Percentiles rank a stretch among this genome's conserved stretches.
Evolutionary conservation across 2,329 filamentous ascomycete genomes (phyloP).

Genomic region (Colletotrichum tamarilloi): DNA sequence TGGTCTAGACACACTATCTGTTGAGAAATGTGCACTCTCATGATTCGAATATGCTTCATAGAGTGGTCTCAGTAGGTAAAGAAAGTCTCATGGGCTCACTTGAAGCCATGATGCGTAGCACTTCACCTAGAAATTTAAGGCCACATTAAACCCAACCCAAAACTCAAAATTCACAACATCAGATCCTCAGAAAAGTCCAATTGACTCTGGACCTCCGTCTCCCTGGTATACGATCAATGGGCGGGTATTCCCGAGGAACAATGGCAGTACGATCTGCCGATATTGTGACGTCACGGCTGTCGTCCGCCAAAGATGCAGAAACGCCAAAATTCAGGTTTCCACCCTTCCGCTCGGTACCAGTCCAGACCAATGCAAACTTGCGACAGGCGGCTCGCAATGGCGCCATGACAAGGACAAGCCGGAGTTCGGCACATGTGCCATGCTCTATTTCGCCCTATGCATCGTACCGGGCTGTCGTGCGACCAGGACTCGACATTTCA

Average conservation of each 20-base stretch:
- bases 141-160: too few relatives aligned
- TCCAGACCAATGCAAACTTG: too few relatives aligned
- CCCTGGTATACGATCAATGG: neutral
- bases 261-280: neutral
- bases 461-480: neutral
- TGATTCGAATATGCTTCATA: too few relatives aligned
- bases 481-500: neutral
- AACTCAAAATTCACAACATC: too few relatives aligned
- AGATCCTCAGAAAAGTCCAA: neutral
- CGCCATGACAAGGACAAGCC: slow-evolving; percentile 22
- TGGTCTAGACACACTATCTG: neutral
- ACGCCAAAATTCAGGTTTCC: neutral
- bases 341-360: neutral
- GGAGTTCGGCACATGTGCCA: slow-evolving; percentile 24
- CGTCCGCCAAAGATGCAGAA: neutral
- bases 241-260: neutral
- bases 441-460: neutral
- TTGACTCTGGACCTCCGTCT: too few relatives aligned
- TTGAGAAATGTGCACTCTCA: too few relatives aligned
- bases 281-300: neutral
- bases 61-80: too few relatives aligned
- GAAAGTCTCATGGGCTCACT: too few relatives aligned
- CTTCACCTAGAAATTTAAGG: too few relatives aligned
- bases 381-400: neutral
- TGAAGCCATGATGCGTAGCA: too few relatives aligned